These are phyloP conservation scores for Neopestalotiopsis clavispora DNA, from an alignment of 2,329 filamentous ascomycete species.

Conservation along the genomic window DNA sequence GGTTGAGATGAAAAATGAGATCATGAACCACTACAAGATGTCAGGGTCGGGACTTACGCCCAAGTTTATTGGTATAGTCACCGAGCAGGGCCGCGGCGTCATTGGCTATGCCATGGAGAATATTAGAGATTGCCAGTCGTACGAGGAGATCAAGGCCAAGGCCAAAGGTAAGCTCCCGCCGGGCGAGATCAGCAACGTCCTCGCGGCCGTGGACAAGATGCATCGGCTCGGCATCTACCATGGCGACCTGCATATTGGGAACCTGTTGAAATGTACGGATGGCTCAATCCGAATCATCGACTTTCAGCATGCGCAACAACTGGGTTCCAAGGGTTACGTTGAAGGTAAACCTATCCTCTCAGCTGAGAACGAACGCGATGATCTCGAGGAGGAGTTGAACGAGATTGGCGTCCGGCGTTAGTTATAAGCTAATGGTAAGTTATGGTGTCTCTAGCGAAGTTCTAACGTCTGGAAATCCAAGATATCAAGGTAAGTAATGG, in stretches of 20 bases:
- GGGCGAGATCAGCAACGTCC: background rate
- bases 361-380: background rate
- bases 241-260: background rate
- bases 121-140: background rate
- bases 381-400: background rate
- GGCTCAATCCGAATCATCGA: background rate
- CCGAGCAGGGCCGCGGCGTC: slow-evolving; percentile 15
- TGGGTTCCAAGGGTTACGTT: background rate
- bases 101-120: slow-evolving; percentile 13
- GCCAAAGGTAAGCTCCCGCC: background rate
- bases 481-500: no score
- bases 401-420: no score
- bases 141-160: background rate
- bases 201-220: background rate
- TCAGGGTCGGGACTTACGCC: background rate
- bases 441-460: no score
- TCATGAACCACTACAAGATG: background rate
- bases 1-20: slow-evolving; percentile 4
- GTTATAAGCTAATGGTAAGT: no score
- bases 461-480: no score
- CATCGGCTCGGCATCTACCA: background rate
- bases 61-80: slow-evolving; percentile 5
- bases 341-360: background rate
- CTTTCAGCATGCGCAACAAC: background rate
- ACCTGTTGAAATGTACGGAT: background rate